These are phyloP conservation scores for Myxozyma udenii DNA, from an alignment of 805 yeast species.

Conservation along the genomic window DNA sequence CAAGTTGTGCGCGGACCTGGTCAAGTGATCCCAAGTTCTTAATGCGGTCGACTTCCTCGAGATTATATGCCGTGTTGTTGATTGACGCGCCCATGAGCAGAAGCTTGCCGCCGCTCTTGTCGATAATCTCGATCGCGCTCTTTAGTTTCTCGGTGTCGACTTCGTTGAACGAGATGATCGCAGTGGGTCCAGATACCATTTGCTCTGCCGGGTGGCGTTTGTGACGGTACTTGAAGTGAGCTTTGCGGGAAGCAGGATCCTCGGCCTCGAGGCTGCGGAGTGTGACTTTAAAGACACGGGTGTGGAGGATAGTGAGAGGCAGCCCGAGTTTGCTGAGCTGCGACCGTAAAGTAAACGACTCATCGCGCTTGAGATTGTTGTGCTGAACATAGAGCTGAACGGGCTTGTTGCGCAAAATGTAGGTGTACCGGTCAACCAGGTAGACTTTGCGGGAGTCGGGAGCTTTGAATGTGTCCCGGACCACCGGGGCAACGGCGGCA, in stretches of 20 bases:
- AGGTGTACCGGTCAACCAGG: conserved; percentile 73
- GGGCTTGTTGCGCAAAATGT: conserved; percentile 62
- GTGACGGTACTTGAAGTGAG: conserved; percentile 40
- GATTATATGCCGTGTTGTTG: conserved; percentile 56
- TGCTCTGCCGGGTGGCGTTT: conserved; percentile 65
- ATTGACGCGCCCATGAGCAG: conserved; percentile 83
- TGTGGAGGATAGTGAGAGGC: conserved; percentile 62
- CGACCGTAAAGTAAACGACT: conserved; percentile 60
- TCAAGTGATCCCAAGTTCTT: conserved; percentile 70
- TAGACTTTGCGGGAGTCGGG: conserved; percentile 77
- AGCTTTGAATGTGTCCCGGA: conserved; percentile 58
- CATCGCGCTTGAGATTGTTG: conserved; percentile 70
- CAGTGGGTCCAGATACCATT: conserved; percentile 81
- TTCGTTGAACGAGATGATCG: conserved; percentile 63
- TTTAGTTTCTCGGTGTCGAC: conserved; percentile 69
- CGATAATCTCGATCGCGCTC: conserved; percentile 58
- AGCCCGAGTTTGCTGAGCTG: conserved; percentile 68
- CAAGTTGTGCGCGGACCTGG: conserved; percentile 74
- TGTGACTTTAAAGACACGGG: conserved; percentile 69
- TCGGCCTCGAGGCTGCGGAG: conserved; percentile 62
- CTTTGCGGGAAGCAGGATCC: conserved; percentile 70
- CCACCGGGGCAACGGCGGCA: conserved; percentile 1
- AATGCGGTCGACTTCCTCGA: conserved; percentile 55
- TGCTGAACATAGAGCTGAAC: conserved; percentile 79
- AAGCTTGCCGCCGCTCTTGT: conserved; percentile 65